phyloP scores from a whole-genome alignment of 164 flowering plant species.

The Tetracentron sinense region DNA sequence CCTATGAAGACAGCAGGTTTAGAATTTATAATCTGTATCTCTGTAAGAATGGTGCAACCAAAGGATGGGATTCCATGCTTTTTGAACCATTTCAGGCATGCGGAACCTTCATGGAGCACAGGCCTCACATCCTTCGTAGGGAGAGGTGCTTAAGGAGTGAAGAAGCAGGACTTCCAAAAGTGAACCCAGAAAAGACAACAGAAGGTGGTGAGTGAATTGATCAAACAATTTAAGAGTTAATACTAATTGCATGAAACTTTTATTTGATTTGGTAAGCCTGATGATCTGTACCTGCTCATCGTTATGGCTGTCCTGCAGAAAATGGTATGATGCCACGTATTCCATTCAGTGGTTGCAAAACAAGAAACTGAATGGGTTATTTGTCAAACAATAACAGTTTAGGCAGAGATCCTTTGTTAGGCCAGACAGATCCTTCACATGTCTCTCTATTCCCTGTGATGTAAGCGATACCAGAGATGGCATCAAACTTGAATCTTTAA shows the following conservation, averaged over 20 bases:
- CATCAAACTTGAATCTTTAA: slow-evolving; percentile 3
- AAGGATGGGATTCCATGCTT: slow-evolving; percentile 77
- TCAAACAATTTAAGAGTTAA: neutral
- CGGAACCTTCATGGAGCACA: slow-evolving; percentile 70
- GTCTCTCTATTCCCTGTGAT: slow-evolving; percentile 77
- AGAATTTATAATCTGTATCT: neutral
- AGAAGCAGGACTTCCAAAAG: slow-evolving; percentile 84
- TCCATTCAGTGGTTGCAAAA: slow-evolving; percentile 88
- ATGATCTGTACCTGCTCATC: slow-evolving; percentile 72
- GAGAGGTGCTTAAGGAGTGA: slow-evolving; percentile 82
- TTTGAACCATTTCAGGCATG: slow-evolving; percentile 96
- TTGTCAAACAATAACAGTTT: slow-evolving; percentile 76
- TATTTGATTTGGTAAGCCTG: neutral
- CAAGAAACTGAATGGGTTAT: slow-evolving; percentile 91
- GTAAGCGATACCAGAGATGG: slow-evolving; percentile 3
- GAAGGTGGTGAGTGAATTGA: neutral
- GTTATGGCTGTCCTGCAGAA: slow-evolving; percentile 76
- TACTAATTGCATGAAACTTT: neutral
- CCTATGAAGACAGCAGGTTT: too few species aligned
- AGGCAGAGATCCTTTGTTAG: slow-evolving; percentile 69
- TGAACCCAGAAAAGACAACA: slow-evolving; percentile 19
- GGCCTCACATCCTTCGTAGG: slow-evolving; percentile 72
- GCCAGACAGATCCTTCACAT: slow-evolving; percentile 87
- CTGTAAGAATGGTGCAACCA: slow-evolving; percentile 30
- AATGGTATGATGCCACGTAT: slow-evolving; percentile 92